Percentiles rank a stretch among this genome's conserved stretches.
Conservation (phyloP, 2,329 filamentous ascomycete genomes). For the Capronia epimyces region DNA sequence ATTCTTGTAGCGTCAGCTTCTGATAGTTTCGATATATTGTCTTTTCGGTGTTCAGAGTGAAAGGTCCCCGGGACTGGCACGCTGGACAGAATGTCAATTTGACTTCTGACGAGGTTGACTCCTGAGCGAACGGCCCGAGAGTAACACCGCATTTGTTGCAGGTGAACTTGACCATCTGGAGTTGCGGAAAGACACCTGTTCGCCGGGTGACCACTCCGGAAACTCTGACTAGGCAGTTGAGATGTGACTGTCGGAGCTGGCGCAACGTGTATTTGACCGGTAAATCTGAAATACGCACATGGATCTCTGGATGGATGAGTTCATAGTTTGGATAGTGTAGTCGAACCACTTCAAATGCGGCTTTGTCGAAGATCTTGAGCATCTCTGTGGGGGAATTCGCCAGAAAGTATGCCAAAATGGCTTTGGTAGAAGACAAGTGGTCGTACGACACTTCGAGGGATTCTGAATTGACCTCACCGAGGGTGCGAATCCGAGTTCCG, state of each 20-base stretch:
- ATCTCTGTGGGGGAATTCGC: slow-evolving; percentile 95
- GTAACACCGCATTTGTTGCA: slow-evolving; percentile 89
- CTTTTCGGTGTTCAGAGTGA: slow-evolving; percentile 93
- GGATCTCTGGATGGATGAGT: slow-evolving; percentile 94
- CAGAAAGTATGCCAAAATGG: slow-evolving; percentile 89
- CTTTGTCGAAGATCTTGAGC: slow-evolving; percentile 90
- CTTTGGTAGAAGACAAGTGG: slow-evolving; percentile 83
- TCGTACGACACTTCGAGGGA: slow-evolving; percentile 94
- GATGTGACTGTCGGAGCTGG: slow-evolving; percentile 86
- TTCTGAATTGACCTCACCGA: slow-evolving; percentile 97
- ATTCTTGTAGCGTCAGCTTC: slow-evolving; percentile 94
- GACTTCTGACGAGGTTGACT: slow-evolving; percentile 83
- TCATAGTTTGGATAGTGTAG: slow-evolving; percentile 97
- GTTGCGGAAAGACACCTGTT: slow-evolving; percentile 91
- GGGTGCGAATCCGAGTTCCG: slow-evolving; percentile 83
- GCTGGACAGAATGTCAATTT: slow-evolving; percentile 95
- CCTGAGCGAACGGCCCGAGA: slow-evolving; percentile 92
- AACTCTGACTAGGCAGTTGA: slow-evolving; percentile 92
- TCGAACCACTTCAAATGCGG: slow-evolving; percentile 92
- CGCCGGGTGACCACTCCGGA: slow-evolving; percentile 91
- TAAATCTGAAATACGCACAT: slow-evolving; percentile 91
- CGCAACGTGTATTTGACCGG: slow-evolving; percentile 93
- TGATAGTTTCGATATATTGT: slow-evolving; percentile 99
- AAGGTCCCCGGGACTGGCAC: slow-evolving; percentile 91
- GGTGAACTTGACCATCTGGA: slow-evolving; percentile 98